Conservation (phyloP, 805 yeast species). For the Candida suzukii region DNA sequence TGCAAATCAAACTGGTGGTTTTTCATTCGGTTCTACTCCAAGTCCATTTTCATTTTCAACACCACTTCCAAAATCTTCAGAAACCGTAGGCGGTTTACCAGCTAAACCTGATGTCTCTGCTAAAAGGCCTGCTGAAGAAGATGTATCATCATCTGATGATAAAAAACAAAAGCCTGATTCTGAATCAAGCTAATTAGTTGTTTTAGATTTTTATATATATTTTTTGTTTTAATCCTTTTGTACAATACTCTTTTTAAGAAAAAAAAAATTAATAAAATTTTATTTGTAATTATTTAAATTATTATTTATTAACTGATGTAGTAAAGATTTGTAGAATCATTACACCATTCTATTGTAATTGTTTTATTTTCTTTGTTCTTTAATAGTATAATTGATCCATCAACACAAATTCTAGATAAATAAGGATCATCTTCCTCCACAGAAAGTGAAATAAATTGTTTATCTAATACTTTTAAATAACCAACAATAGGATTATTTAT, state of each 20-base stretch:
- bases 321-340: background rate
- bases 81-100: background rate
- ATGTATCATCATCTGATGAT: slow-evolving; percentile 5
- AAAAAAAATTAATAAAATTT: background rate
- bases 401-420: slow-evolving; percentile 55
- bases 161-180: slow-evolving; percentile 15
- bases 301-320: background rate
- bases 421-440: slow-evolving; percentile 24
- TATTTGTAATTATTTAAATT: background rate
- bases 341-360: background rate
- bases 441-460: slow-evolving; percentile 8
- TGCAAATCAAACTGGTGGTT: no score
- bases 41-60: background rate
- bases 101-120: background rate
- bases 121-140: slow-evolving; percentile 16
- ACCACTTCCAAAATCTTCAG: background rate
- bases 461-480: slow-evolving; percentile 29
- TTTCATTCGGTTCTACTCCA: no score
- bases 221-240: background rate
- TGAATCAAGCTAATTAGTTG: background rate
- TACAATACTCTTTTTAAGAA: no score
- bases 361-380: background rate
- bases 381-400: slow-evolving; percentile 44
- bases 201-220: background rate
- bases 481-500: slow-evolving; percentile 38